Conservation (phyloP, 2,329 filamentous ascomycete species). For the Trichoderma sp. region DNA sequence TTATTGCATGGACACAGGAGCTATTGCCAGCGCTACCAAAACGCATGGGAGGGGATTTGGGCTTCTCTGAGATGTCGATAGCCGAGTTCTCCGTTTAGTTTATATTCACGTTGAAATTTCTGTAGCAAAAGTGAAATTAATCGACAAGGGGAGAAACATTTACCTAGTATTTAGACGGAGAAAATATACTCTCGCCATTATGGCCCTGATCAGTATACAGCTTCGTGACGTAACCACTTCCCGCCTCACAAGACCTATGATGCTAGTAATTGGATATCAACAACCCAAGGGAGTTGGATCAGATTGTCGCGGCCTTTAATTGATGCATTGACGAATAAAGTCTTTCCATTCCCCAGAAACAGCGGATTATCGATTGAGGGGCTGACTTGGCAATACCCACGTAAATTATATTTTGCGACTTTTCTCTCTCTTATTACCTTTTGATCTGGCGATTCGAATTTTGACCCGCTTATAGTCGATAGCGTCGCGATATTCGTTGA, state of each 20-base stretch:
- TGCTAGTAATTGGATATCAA: constrained; percentile 30
- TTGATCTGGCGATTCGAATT: neutral
- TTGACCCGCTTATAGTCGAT: neutral
- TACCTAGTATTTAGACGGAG: no score
- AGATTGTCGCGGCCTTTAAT: constrained; percentile 4
- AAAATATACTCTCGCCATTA: no score
- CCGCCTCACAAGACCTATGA: neutral
- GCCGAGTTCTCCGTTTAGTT: neutral
- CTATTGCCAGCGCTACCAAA: neutral
- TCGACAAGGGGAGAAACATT: no score
- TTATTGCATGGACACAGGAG: neutral
- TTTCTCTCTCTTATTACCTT: neutral
- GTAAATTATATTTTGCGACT: neutral
- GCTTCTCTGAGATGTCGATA: neutral
- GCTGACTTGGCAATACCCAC: constrained; percentile 7
- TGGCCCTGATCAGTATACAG: no score
- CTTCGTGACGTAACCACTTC: neutral
- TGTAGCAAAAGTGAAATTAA: no score
- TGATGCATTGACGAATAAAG: constrained; percentile 35
- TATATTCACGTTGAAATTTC: no score
- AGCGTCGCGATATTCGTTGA: constrained; percentile 46
- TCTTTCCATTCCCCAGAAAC: constrained; percentile 23
- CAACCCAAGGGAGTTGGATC: constrained; percentile 31
- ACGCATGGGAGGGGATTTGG: neutral
- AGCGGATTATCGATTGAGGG: constrained; percentile 12